Evolutionary conservation across 306 rosid species (phyloP), one percentile per base, ranked within the genome.

Genomic region (Gillenia trifoliata): DNA sequence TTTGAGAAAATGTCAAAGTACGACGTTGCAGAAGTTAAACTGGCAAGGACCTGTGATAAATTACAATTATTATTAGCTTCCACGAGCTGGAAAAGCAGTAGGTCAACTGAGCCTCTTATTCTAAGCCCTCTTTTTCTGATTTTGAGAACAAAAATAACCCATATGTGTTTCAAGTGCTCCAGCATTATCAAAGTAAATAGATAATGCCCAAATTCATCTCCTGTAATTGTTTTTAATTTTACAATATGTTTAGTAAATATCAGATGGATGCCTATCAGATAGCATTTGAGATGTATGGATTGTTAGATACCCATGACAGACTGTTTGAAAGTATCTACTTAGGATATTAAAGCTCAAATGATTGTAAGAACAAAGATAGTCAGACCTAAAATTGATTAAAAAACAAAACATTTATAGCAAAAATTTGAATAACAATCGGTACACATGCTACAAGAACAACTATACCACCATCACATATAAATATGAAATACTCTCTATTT

Each of bases 11-110:
- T 78, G 70, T 93, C 91, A 6, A 91, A 88, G 83, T 91, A 93
- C 5, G 98, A 89, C 83, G 88, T 85, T 52, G 85, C 92, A 7
- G 96, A 88, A 64, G 93, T 84, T 75, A 93, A 81, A 83, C 88
- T 84, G 70, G 92, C 79, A 75, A 93, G 90, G 70, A 93, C 96
- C 98, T 91, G 86, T 82, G 34, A 79, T 59, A 71, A 63, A 76
- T 59, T 38, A 76, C 16, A 40, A 72, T 72, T 60, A 34, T 17
- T 11, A 54, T 81, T 68, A 80, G 68, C 61, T 63, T 71, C 36
- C 73, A 26, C 20, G 2, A 16, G 43, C 56, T 38, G 62, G 49
- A 69, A 80, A 70, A 30, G 11, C 23, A 34, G 64, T 50, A 50
- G 20, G 28, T 62, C 33, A 60, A 40, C 47, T 36, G 50, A 17